Conservation (phyloP, 768 basidiomycete species). For the Russula abietina region DNA sequence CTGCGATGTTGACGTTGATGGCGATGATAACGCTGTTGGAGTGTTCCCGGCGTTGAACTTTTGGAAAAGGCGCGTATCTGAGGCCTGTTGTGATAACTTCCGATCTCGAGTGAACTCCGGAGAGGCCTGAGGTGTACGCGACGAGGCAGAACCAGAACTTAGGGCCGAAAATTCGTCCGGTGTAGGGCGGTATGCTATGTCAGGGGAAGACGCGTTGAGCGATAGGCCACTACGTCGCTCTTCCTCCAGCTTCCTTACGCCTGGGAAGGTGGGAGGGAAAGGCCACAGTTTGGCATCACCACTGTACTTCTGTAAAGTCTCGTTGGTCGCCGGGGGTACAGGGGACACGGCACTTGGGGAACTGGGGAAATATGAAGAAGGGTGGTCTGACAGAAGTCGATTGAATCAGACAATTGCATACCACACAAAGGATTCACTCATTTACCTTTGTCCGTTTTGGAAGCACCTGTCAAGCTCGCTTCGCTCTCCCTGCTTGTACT, state of each 20-base stretch:
- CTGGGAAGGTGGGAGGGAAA: constrained; percentile 90
- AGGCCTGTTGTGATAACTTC: constrained; percentile 60
- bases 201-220: constrained; percentile 45
- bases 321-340: constrained; percentile 67
- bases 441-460: constrained; percentile 22
- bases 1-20: constrained; percentile 44
- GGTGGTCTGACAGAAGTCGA: constrained; percentile 9
- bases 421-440: neutral
- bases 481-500: constrained; percentile 27
- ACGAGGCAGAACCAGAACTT: constrained; percentile 42
- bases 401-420: neutral
- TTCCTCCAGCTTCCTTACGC: constrained; percentile 72
- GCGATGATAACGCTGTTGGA: constrained; percentile 35
- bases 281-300: constrained; percentile 73
- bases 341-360: constrained; percentile 59
- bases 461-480: constrained; percentile 23
- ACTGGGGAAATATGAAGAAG: constrained; percentile 38
- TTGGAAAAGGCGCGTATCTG: constrained; percentile 57
- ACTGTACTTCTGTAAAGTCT: constrained; percentile 68
- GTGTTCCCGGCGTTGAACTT: constrained; percentile 44
- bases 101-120: constrained; percentile 52
- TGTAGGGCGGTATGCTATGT: constrained; percentile 41
- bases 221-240: constrained; percentile 48
- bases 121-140: constrained; percentile 42
- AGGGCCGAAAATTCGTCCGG: constrained; percentile 41